Conservation (phyloP, 805 yeast genomes). For the Hanseniaspora lachancei region DNA sequence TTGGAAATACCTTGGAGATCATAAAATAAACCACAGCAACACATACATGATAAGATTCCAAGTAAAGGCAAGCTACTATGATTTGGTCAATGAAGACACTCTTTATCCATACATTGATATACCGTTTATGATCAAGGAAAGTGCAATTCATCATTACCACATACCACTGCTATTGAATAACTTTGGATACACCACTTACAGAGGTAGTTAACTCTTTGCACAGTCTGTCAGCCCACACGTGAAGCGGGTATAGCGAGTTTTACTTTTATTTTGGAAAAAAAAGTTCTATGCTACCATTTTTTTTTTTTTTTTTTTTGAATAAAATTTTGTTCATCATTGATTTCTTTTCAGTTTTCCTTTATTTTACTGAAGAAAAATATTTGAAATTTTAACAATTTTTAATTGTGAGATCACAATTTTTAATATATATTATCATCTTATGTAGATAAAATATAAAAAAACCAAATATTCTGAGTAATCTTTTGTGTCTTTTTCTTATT, state of each 20-base stretch:
- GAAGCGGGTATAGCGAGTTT: neutral
- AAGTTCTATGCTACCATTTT: too few species aligned
- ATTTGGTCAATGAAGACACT: slow-evolving; percentile 31
- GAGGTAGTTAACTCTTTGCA: slow-evolving; percentile 46
- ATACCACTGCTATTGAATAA: slow-evolving; percentile 75
- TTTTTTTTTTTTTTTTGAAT: too few species aligned
- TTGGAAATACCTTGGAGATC: slow-evolving; percentile 29
- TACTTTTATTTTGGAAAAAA: too few species aligned
- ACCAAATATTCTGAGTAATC: neutral
- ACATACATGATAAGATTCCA: slow-evolving; percentile 64
- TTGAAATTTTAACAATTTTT: neutral
- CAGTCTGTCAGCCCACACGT: neutral
- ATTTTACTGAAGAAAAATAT: neutral
- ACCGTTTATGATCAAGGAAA: slow-evolving; percentile 48
- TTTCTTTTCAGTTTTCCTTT: neutral
- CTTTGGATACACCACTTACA: slow-evolving; percentile 78
- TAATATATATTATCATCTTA: too few species aligned
- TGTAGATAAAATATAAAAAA: too few species aligned
- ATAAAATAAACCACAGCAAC: slow-evolving; percentile 39
- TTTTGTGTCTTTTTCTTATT: neutral
- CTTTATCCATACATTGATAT: slow-evolving; percentile 87
- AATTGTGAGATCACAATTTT: neutral
- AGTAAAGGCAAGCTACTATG: slow-evolving; percentile 50
- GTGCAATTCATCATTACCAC: slow-evolving; percentile 63
- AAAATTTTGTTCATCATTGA: neutral